phyloP scores from a whole-genome alignment of 495 filamentous ascomycete genomes.

The Xylaria venustula region DNA sequence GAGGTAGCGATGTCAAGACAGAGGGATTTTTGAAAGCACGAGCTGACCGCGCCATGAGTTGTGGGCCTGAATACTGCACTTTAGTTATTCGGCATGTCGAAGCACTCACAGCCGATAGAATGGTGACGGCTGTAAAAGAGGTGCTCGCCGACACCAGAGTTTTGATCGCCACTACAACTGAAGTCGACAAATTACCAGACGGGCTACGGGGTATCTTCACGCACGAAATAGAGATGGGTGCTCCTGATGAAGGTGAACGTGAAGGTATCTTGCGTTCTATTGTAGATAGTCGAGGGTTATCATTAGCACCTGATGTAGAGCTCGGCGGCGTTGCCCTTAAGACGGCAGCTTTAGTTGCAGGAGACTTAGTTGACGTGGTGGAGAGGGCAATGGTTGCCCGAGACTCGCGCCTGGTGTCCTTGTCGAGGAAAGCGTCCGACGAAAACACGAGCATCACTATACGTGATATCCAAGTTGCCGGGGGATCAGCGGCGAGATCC shows the following conservation, averaged over 20 bases:
- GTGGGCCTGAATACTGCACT: slow-evolving; percentile 78
- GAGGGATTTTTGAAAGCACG: slow-evolving; percentile 85
- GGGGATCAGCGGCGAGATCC: slow-evolving; percentile 73
- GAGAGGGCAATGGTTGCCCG: slow-evolving; percentile 81
- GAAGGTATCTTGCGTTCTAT: slow-evolving; percentile 81
- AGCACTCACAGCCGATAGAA: slow-evolving; percentile 84
- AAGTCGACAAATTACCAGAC: slow-evolving; percentile 90
- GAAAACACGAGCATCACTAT: slow-evolving; percentile 53
- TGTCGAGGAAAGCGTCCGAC: slow-evolving; percentile 50
- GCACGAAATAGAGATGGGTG: slow-evolving; percentile 90
- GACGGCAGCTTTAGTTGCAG: slow-evolving; percentile 92
- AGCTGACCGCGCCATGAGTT: slow-evolving; percentile 83
- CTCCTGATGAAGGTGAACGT: slow-evolving; percentile 89
- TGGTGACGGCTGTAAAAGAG: slow-evolving; percentile 78
- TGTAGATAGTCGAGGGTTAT: slow-evolving; percentile 69
- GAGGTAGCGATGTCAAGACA: slow-evolving; percentile 87
- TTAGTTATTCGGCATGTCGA: slow-evolving; percentile 86
- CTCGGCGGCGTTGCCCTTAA: slow-evolving; percentile 82
- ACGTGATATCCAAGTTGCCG: slow-evolving; percentile 84
- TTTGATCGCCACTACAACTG: slow-evolving; percentile 88
- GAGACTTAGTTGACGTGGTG: slow-evolving; percentile 90
- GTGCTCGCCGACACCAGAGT: slow-evolving; percentile 71
- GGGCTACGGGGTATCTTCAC: slow-evolving; percentile 88
- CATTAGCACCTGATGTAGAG: slow-evolving; percentile 76
- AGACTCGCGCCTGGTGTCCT: slow-evolving; percentile 65